Percentiles rank a stretch among this genome's conserved stretches.
phyloP scores from a whole-genome alignment of 352 stramenopile species.

The Phytophthora niederhauseri region DNA sequence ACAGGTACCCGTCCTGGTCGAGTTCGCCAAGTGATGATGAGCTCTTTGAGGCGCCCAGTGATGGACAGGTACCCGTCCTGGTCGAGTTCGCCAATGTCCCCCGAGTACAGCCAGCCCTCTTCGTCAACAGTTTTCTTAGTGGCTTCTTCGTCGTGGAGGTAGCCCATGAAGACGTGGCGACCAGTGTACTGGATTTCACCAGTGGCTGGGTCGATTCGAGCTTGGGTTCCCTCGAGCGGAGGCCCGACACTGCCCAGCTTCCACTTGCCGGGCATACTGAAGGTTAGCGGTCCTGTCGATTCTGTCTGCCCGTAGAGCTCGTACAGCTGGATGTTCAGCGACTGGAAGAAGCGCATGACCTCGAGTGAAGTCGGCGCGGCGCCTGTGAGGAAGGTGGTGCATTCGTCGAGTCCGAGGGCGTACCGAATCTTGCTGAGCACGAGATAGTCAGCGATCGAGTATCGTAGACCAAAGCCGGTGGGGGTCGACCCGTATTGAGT shows the following conservation, averaged over 20 bases:
- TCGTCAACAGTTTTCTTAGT: constrained; percentile 63
- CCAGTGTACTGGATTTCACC: constrained; percentile 20
- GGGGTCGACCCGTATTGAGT: constrained; percentile 3
- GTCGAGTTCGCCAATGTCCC: constrained; percentile 85
- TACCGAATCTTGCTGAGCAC: constrained; percentile 39
- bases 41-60: constrained; percentile 94
- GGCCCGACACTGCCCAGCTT: constrained; percentile 79
- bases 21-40: constrained; percentile 92
- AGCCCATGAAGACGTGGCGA: constrained; percentile 75
- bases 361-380: constrained; percentile 69
- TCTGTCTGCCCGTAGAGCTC: constrained; percentile 92
- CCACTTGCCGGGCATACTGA: constrained; percentile 63
- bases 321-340: constrained; percentile 91
- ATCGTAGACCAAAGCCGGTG: too few species aligned
- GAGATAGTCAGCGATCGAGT: too few species aligned
- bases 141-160: constrained; percentile 59
- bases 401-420: constrained; percentile 74
- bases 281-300: constrained; percentile 78
- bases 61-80: constrained; percentile 88
- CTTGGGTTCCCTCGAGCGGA: constrained; percentile 45
- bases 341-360: constrained; percentile 84
- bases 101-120: constrained; percentile 91
- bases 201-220: neutral
- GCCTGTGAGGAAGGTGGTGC: constrained; percentile 75
- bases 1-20: constrained; percentile 85